Evolutionary conservation across 164 flowering plant genomes (phyloP), one percentile per base, ranked within the genome.

Genomic region (Magnolia changhungtana): DNA sequence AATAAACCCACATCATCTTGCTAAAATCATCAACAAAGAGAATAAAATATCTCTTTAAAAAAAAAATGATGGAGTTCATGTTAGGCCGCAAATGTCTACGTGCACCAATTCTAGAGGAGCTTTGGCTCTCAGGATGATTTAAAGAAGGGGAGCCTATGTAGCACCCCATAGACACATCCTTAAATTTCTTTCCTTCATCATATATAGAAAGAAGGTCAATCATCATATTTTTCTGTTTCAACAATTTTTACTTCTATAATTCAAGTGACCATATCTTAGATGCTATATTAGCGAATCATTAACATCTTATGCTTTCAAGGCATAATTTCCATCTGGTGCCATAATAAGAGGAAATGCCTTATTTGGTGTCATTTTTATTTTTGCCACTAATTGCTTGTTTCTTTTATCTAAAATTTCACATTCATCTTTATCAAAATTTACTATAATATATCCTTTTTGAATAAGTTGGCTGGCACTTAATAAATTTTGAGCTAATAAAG

Each of bases 121-220:
- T 61, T 27, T 67, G 8, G 69, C 80, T 51, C 77, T 78, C 77
- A 73, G 14, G 69, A 68, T 55, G 69, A 29, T 14, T 58, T 59
- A n/a, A n/a, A 21, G 50, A 73, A 78, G 7, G 73, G 73, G n/a
- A 78, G 67, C 63, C 76, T 29, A 73, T 78, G 72, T 5, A 73
- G 18, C n/a, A 66, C 73, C 37, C 67, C 76, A 72, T 66, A 78
- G 9, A 67, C 24, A 27, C 67, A 73, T 11, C 72, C 72, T 73
- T 78, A 78, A 68, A 67, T 7, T 23, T 29, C 24, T 72, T 21
- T 19, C 37, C 50, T 78, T 50, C 49, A 23, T 63, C 23, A 3
- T n/a, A 1, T 1, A 63, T 59, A 0, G 8, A 14, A 31, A 74
- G 68, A 9, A 37, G 27, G 9, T 59, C 74, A 70, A 31, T 21